A percentile compares a stretch with the other conserved stretches of the same genome.
Evolutionary conservation across 352 stramenopile species (phyloP).

Genomic region (Globisporangium solare): DNA sequence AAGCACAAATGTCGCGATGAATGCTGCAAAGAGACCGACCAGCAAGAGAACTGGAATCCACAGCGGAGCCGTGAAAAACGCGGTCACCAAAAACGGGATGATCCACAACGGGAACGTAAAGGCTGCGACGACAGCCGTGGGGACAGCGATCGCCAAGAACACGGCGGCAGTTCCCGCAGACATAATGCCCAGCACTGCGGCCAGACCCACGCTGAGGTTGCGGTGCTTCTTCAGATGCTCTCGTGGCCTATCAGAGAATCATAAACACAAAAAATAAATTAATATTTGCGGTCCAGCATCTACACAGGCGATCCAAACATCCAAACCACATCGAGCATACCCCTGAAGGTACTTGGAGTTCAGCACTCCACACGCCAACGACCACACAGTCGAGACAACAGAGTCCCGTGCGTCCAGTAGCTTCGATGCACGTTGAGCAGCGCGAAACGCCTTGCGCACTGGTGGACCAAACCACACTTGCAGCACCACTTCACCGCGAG

Average conservation of each 20-base stretch:
- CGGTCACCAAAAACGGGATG: slow-evolving; percentile 64
- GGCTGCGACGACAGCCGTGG: slow-evolving; percentile 55
- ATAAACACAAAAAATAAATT: background rate
- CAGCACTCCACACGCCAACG: slow-evolving; percentile 27
- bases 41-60: slow-evolving; percentile 72
- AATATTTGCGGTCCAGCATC: background rate
- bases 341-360: slow-evolving; percentile 39
- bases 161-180: slow-evolving; percentile 40
- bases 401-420: slow-evolving; percentile 71
- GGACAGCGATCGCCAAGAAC: slow-evolving; percentile 69
- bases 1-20: slow-evolving; percentile 65
- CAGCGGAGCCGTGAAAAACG: slow-evolving; percentile 77
- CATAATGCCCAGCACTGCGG: slow-evolving; percentile 49
- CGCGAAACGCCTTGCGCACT: slow-evolving; percentile 74
- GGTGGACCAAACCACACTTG: slow-evolving; percentile 76
- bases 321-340: slow-evolving; percentile 14
- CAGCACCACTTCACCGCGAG: slow-evolving; percentile 54
- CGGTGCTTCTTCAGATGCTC: slow-evolving; percentile 76
- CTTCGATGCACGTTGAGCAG: slow-evolving; percentile 59
- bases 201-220: slow-evolving; percentile 57
- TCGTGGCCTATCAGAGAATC: slow-evolving; percentile 23
- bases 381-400: slow-evolving; percentile 48
- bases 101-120: slow-evolving; percentile 87
- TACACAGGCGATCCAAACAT: background rate
- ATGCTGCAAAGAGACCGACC: slow-evolving; percentile 56